A percentile compares a stretch with the other conserved stretches of the same genome.
These are phyloP conservation scores for Alternaria viburni DNA, from an alignment of 2,329 filamentous ascomycete genomes.

Conservation along the genomic window DNA sequence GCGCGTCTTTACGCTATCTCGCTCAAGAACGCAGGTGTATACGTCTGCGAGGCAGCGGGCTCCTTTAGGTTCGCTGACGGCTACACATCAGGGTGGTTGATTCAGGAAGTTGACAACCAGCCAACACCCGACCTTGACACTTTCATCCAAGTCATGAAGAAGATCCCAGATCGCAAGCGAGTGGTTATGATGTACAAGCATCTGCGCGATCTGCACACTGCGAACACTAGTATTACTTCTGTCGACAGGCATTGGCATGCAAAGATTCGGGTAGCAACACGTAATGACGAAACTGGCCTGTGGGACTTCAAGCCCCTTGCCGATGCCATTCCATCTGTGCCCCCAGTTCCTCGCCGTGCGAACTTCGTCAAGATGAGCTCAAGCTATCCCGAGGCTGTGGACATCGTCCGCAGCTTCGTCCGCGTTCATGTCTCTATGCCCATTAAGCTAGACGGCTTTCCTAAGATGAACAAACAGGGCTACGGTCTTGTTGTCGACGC, in stretches of 20 bases:
- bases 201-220: conserved; percentile 89
- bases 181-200: conserved; percentile 97
- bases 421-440: conserved; percentile 93
- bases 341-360: conserved; percentile 76
- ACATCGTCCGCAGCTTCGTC: conserved; percentile 93
- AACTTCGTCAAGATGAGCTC: conserved; percentile 93
- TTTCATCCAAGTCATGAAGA: conserved; percentile 90
- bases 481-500: conserved; percentile 98
- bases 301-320: conserved; percentile 94
- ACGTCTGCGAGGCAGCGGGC: conserved; percentile 90
- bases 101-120: conserved; percentile 90
- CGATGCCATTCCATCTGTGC: conserved; percentile 76
- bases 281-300: conserved; percentile 86
- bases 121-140: conserved; percentile 85
- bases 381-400: conserved; percentile 86
- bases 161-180: conserved; percentile 78
- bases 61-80: conserved; percentile 92
- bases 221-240: conserved; percentile 90
- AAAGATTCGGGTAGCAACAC: conserved; percentile 90
- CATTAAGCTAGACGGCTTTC: conserved; percentile 96
- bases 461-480: conserved; percentile 89
- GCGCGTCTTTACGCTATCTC: conserved; percentile 94
- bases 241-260: conserved; percentile 95
- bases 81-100: conserved; percentile 88
- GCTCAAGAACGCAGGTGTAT: conserved; percentile 78